Conservation (phyloP, 805 yeast species). For the Pichia eremophila region DNA sequence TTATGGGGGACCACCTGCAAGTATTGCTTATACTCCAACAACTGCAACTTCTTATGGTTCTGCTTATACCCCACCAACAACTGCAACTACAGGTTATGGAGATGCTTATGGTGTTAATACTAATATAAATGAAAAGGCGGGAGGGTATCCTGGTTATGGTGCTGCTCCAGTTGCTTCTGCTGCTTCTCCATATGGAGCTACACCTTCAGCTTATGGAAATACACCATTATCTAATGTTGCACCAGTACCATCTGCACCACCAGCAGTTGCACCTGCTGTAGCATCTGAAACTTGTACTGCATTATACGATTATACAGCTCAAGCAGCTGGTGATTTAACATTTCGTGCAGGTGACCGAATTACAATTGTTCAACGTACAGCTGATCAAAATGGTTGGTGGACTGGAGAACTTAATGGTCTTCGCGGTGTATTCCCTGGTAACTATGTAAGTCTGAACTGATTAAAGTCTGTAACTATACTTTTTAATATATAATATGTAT, state of each 20-base stretch:
- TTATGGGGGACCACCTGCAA: background rate
- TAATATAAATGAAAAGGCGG: background rate
- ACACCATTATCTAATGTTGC: slow-evolving; percentile 3
- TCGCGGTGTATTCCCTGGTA: slow-evolving; percentile 92
- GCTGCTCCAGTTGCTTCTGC: background rate
- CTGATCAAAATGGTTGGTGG: slow-evolving; percentile 96
- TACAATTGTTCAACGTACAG: slow-evolving; percentile 71
- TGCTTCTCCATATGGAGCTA: background rate
- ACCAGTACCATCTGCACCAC: slow-evolving; percentile 4
- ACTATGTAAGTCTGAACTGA: slow-evolving; percentile 72
- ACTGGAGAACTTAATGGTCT: slow-evolving; percentile 79
- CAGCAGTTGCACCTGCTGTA: slow-evolving; percentile 20
- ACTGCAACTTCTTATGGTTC: slow-evolving; percentile 23
- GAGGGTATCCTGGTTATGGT: slow-evolving; percentile 11
- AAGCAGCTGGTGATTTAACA: slow-evolving; percentile 83
- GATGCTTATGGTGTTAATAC: slow-evolving; percentile 6
- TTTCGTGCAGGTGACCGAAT: slow-evolving; percentile 85
- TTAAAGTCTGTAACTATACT: background rate
- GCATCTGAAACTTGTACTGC: slow-evolving; percentile 70
- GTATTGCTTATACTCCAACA: background rate
- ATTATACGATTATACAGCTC: slow-evolving; percentile 83
- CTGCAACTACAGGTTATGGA: slow-evolving; percentile 27
- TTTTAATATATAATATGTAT: no score
- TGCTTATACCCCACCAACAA: slow-evolving; percentile 8
- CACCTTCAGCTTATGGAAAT: background rate